Evolutionary conservation across 1,139 yeast species (phyloP), one percentile per base, ranked within the genome.

Genomic region (Candida dubliniensis): DNA sequence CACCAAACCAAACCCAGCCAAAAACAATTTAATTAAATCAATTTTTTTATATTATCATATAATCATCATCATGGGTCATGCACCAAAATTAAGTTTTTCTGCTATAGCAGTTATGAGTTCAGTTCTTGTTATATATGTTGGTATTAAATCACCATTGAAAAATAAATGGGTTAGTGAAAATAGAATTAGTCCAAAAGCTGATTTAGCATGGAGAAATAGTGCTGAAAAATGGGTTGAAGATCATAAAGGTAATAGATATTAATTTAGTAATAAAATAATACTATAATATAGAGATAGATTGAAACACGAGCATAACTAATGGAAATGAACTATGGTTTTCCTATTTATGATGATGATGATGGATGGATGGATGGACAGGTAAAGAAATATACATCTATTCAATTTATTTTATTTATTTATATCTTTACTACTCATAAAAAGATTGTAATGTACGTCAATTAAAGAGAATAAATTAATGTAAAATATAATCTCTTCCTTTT

Each of bases 131-230:
- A 63, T 71, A 44, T 74, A 74, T 51, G 66, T 58, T 23, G 56
- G 56, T 46, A 60, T 74, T 59, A 74, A 74, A 58, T 71, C 78
- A 5, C 79, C 79, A 23, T 61, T 69, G 53, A 74, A 74, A 53
- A 69, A 74, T 59, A 62, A 66, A 53, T 72, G 67, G 69, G 66
- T 67, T 40, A 56, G 65, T 38, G 77, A 72, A 51, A 71, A 65
- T 58, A 69, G 77, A 61, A 53, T 71, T 48, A 71, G 76, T 55
- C 79, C 79, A 35, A 74, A 74, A 60, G 76, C 78, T 36, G 79
- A 74, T 48, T 69, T 73, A 54, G 77, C 78, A n/a, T 74, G 77
- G 76, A 73, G 79, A 66, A 71, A 67, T 52, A 71, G 76, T 45
- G 71, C 78, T 37, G 69, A 70, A 47, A 67, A 69, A 53, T 74